These are phyloP conservation scores for Colletotrichum gigasporum DNA, from an alignment of 2,329 filamentous ascomycete genomes.

Conservation along the genomic window DNA sequence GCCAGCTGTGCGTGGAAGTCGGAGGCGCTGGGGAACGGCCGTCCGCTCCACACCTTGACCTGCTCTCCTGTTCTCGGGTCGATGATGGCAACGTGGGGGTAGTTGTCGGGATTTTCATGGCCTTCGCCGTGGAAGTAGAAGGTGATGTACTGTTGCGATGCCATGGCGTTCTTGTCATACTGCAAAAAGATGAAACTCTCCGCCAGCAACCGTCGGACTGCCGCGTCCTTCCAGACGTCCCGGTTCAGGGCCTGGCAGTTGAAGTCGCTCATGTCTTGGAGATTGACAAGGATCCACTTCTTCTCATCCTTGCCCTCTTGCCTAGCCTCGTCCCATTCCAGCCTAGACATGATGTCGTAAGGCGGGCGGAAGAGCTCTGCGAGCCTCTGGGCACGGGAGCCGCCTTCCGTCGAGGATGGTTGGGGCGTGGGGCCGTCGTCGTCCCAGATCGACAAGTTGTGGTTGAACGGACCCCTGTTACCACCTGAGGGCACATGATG, in stretches of 20 bases:
- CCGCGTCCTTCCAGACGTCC: slow-evolving; percentile 92
- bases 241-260: slow-evolving; percentile 94
- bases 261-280: slow-evolving; percentile 93
- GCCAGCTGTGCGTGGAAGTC: slow-evolving; percentile 93
- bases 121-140: slow-evolving; percentile 83
- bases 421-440: slow-evolving; percentile 33
- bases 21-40: slow-evolving; percentile 76
- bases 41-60: slow-evolving; percentile 94
- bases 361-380: slow-evolving; percentile 94
- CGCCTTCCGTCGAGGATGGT: slow-evolving; percentile 54
- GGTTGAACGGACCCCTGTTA: slow-evolving; percentile 46
- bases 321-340: slow-evolving; percentile 83
- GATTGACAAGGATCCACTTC: slow-evolving; percentile 96
- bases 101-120: slow-evolving; percentile 86
- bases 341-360: slow-evolving; percentile 84
- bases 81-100: slow-evolving; percentile 94
- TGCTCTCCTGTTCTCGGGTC: slow-evolving; percentile 96
- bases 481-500: slow-evolving; percentile 13
- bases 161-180: slow-evolving; percentile 85
- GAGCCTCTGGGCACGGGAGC: slow-evolving; percentile 77
- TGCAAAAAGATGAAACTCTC: slow-evolving; percentile 98
- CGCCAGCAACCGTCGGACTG: slow-evolving; percentile 80
- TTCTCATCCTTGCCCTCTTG: slow-evolving; percentile 85
- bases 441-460: slow-evolving; percentile 50
- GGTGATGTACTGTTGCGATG: slow-evolving; percentile 82